A percentile compares a stretch with the other conserved stretches of the same genome.
phyloP scores from a whole-genome alignment of 106 monocot species.

The Dactylorhiza incarnata region DNA sequence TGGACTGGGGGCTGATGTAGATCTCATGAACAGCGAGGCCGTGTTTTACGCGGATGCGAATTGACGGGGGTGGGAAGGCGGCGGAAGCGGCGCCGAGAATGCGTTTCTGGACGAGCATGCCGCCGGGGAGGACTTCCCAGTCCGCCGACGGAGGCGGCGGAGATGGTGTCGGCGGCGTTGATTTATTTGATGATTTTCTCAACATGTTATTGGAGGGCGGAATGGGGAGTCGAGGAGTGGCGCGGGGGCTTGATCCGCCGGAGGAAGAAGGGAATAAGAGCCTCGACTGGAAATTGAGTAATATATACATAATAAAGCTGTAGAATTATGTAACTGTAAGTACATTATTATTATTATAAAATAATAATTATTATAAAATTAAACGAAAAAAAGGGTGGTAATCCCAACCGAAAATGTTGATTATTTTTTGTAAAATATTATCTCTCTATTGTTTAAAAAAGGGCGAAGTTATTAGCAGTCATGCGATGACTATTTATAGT shows the following conservation, averaged over 20 bases:
- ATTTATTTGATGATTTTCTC: neutral
- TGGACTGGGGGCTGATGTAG: constrained; percentile 32
- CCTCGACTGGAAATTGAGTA: neutral
- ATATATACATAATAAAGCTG: neutral
- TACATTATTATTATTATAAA: too few relatives aligned
- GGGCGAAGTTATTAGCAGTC: too few relatives aligned
- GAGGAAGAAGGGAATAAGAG: neutral
- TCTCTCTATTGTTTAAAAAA: too few relatives aligned
- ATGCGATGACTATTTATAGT: too few relatives aligned
- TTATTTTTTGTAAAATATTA: too few relatives aligned
- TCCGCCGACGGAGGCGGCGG: neutral
- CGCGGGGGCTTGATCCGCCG: too few relatives aligned
- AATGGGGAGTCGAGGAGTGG: too few relatives aligned
- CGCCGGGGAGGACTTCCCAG: constrained; percentile 5
- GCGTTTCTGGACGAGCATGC: constrained; percentile 11
- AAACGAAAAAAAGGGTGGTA: too few relatives aligned
- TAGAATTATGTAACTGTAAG: neutral
- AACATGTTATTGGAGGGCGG: neutral
- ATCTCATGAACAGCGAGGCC: constrained; percentile 33
- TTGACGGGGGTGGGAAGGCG: constrained; percentile 2
- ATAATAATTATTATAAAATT: too few relatives aligned
- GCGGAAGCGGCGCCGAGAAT: neutral
- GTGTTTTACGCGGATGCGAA: constrained; percentile 34
- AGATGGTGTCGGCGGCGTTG: neutral
- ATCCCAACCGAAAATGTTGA: too few relatives aligned